Conservation (phyloP, 257 asterid species). For the Fraxinus excelsior region DNA sequence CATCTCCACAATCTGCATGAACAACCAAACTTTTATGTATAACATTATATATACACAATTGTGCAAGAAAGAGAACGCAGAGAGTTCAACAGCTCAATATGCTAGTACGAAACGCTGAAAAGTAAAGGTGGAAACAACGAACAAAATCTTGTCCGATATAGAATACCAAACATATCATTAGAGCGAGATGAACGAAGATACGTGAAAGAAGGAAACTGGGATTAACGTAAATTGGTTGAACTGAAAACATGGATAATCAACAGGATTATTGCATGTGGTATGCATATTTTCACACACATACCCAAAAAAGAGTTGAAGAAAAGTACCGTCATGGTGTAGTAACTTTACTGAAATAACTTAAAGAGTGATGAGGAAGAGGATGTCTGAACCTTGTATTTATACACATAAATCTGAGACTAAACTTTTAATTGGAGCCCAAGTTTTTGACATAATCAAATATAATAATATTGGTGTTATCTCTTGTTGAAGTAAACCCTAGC, state of each 20-base stretch:
- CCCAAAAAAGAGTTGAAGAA: not conserved
- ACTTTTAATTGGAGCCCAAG: not conserved
- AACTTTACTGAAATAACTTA: not conserved
- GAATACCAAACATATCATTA: not conserved
- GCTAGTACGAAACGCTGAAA: no score
- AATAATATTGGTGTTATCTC: not conserved
- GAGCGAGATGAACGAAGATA: not conserved
- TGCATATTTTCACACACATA: not conserved
- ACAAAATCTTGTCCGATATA: not conserved
- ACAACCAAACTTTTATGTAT: not conserved
- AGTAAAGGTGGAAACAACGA: no score
- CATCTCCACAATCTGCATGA: constrained; percentile 75
- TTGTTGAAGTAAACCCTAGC: not conserved
- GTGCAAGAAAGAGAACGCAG: no score
- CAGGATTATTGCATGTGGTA: not conserved
- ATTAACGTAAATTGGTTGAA: not conserved
- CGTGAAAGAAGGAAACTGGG: not conserved
- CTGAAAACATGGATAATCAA: not conserved
- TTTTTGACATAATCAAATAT: not conserved
- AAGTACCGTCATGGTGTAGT: not conserved
- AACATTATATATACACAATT: no score
- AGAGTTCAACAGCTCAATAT: no score
- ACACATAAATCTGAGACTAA: not conserved
- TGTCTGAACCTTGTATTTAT: not conserved
- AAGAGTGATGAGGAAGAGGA: not conserved